These are phyloP conservation scores for Colletotrichum lentis DNA, from an alignment of 2,329 filamentous ascomycete genomes.

Conservation along the genomic window DNA sequence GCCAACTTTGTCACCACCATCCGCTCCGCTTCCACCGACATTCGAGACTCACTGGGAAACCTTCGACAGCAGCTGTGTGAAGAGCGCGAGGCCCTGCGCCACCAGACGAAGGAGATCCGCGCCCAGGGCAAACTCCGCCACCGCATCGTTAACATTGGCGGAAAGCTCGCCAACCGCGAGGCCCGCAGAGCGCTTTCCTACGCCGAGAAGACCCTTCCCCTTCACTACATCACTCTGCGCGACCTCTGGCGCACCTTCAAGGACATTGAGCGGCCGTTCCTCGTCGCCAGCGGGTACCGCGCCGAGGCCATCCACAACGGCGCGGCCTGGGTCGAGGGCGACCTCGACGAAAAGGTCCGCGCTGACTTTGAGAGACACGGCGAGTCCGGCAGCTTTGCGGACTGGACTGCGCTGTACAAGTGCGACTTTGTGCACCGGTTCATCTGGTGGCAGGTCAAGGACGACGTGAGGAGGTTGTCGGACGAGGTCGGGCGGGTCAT, in stretches of 20 bases:
- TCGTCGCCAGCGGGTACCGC: slow-evolving; percentile 31
- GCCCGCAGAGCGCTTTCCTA: slow-evolving; percentile 22
- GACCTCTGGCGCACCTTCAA: slow-evolving; percentile 35
- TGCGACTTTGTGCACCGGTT: slow-evolving; percentile 34
- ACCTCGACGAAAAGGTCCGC: slow-evolving; percentile 34
- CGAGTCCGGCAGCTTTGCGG: slow-evolving; percentile 27
- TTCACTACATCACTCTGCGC: slow-evolving; percentile 33
- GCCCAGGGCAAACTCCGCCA: slow-evolving; percentile 19
- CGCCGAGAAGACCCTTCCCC: slow-evolving; percentile 27
- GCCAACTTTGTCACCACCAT: slow-evolving; percentile 32
- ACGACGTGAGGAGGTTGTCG: slow-evolving; percentile 27
- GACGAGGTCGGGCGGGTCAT: slow-evolving; percentile 35
- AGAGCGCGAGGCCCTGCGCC: slow-evolving; percentile 30
- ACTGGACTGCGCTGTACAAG: slow-evolving; percentile 33
- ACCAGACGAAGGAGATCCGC: slow-evolving; percentile 30
- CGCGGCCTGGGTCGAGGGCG: slow-evolving; percentile 26
- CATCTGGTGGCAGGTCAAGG: slow-evolving; percentile 36
- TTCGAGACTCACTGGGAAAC: slow-evolving; percentile 31
- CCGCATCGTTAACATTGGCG: neutral
- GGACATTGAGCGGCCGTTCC: slow-evolving; percentile 30
- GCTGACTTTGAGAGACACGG: slow-evolving; percentile 32
- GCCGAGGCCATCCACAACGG: slow-evolving; percentile 33
- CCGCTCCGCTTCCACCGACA: slow-evolving; percentile 14
- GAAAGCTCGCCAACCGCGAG: slow-evolving; percentile 12
- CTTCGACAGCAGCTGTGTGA: slow-evolving; percentile 33